Base-by-base conservation (phyloP, 2,329 filamentous ascomycete species). In the Aureobasidium vineae region DNA sequence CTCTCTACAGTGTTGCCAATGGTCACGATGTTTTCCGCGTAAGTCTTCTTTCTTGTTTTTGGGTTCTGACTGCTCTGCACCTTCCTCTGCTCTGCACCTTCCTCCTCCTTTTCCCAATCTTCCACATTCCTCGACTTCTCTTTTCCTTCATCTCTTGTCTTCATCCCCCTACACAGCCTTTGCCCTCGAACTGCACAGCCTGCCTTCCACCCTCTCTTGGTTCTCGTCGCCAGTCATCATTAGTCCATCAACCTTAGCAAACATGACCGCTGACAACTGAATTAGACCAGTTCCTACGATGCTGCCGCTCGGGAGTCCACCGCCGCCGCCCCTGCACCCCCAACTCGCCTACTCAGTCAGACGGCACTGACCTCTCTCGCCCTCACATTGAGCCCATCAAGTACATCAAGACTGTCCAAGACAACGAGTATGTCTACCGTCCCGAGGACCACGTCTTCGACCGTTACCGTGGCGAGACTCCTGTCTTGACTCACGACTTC, bases 1-100 rank as follows among this genome's bases (percentile, higher is more conserved):
- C 47, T 6, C n/a, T 64, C 15, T 64, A 54, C 38, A 53, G 31
- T 36, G 21, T 28, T 6, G 7, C 28, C 19, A 23, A 38, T 23
- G 43, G 57, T 11, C 23, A 33, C 23, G 45, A 63, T 36, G 45
- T 63, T 21, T 63, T 63, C 59, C 19, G 23, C 31, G 59, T 63
- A 41, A 63, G 59, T 63, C 3, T 41, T 41, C 45, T 21, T 15
- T n/a, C 26, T 13, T 6, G 26, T 21, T 10, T n/a, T 33, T n/a
- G 4, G 8, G 5, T 21, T n/a, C 21, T 33, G 7, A 21, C 13
- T 21, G 7, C 13, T 5, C 15, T 61, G 15, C 40, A 38, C 41
- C 19, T 49, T 40, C 16, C 41, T 49, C 31, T 21, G 4, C 36
- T 16, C 16, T 33, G 2, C 54, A 45, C 7, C 56, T 47, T n/a